A percentile compares a stretch with the other conserved stretches of the same genome.
Conservation (phyloP, 2,329 filamentous ascomycete species). For the Chrysoporthe cubensis region DNA sequence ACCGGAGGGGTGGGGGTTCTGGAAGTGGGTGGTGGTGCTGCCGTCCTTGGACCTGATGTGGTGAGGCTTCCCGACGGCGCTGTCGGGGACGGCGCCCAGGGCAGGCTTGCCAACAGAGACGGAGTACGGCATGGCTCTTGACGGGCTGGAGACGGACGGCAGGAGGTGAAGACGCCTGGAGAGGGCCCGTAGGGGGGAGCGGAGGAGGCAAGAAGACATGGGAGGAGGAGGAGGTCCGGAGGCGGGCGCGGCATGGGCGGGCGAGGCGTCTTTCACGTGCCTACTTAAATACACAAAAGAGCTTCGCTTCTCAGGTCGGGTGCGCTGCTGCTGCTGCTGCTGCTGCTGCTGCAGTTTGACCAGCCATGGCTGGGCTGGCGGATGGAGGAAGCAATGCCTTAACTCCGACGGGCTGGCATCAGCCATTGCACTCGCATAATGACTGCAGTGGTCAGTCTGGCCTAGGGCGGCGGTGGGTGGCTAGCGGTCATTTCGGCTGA, state of each 20-base stretch:
- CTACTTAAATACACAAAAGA: background rate
- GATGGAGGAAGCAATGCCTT: too few species aligned
- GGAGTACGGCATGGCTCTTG: constrained; percentile 28
- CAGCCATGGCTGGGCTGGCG: too few species aligned
- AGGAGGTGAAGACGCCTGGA: background rate
- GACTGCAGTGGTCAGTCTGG: too few species aligned
- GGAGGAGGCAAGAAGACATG: constrained; percentile 9
- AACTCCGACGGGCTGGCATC: too few species aligned
- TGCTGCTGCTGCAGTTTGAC: too few species aligned
- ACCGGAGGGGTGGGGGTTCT: constrained; percentile 57
- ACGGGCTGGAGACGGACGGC: background rate
- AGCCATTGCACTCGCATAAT: too few species aligned
- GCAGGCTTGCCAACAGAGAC: constrained; percentile 42
- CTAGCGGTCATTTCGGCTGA: too few species aligned
- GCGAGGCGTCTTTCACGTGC: background rate
- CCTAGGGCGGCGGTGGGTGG: too few species aligned
- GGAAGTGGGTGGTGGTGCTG: constrained; percentile 47
- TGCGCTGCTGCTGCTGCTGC: too few species aligned
- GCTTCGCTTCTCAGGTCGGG: too few species aligned
- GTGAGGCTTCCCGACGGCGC: constrained; percentile 51
- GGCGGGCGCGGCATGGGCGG: background rate
- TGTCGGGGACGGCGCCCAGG: constrained; percentile 43
- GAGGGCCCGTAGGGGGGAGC: background rate
- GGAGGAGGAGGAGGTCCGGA: background rate
- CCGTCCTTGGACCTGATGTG: constrained; percentile 50